Conservation (phyloP, 2,329 filamentous ascomycete genomes). For the Trichoderma koningii region DNA sequence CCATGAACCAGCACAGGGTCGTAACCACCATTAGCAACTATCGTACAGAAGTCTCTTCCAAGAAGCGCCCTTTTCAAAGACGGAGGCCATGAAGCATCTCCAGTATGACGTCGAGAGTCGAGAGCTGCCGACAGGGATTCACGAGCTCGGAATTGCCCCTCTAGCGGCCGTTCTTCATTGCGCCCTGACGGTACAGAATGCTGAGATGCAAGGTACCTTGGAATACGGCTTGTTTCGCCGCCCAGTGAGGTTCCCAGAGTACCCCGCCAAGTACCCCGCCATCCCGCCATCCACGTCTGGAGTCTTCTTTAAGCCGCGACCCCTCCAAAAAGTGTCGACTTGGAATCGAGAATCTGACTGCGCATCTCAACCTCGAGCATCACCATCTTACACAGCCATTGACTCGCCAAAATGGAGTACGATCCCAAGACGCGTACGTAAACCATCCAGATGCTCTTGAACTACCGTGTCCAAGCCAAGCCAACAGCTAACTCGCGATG, state of each 20-base stretch:
- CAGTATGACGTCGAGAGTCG: slow-evolving; percentile 22
- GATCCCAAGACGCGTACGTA: slow-evolving; percentile 69
- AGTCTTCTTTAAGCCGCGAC: not conserved
- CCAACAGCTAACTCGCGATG: slow-evolving; percentile 23
- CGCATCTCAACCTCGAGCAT: not conserved
- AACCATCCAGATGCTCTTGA: slow-evolving; percentile 26
- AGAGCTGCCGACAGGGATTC: not conserved
- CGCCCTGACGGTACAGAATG: not conserved
- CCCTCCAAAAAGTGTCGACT: slow-evolving; percentile 9
- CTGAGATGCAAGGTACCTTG: not conserved
- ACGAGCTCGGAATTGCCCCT: slow-evolving; percentile 25
- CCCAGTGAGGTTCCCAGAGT: too few species aligned
- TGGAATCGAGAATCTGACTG: not conserved
- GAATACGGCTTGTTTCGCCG: too few species aligned
- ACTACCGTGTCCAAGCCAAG: too few species aligned
- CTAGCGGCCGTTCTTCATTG: not conserved
- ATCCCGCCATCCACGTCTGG: slow-evolving; percentile 7
- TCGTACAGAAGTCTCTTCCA: too few species aligned
- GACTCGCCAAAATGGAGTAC: slow-evolving; percentile 61
- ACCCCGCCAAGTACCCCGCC: slow-evolving; percentile 22
- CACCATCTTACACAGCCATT: not conserved
- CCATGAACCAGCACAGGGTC: too few species aligned
- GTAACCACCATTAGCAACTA: too few species aligned
- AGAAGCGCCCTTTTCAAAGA: too few species aligned
- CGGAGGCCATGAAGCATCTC: not conserved